Conservation (phyloP, 2,329 filamentous ascomycete species). For the Colletotrichum karsti region DNA sequence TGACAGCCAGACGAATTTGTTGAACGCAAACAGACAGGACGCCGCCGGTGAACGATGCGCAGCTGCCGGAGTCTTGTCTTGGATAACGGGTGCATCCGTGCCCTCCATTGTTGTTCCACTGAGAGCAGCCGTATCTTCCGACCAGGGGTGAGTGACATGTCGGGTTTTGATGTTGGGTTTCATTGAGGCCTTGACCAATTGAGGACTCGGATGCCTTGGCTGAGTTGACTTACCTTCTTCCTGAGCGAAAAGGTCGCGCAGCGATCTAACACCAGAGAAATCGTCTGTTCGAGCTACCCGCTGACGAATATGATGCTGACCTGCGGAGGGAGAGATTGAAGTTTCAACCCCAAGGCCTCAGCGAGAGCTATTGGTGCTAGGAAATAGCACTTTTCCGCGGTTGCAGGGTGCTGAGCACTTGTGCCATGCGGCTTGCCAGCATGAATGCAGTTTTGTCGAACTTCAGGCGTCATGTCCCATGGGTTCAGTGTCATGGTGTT, state of each 20-base stretch:
- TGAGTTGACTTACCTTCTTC: not conserved
- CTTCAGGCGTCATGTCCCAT: no score
- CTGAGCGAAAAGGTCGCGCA: not conserved
- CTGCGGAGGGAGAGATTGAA: not conserved
- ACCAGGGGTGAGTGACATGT: not conserved
- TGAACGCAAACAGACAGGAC: no score
- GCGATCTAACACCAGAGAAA: not conserved
- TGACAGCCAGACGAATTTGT: no score
- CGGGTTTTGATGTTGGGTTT: not conserved
- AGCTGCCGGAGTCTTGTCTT: not conserved
- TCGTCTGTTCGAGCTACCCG: not conserved
- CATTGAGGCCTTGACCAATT: not conserved
- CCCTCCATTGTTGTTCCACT: not conserved
- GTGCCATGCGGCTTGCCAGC: not conserved
- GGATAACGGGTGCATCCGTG: not conserved
- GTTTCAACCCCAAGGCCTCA: not conserved
- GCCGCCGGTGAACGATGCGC: no score
- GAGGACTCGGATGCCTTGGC: conserved; percentile 1
- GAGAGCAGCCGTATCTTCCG: not conserved
- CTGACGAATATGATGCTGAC: not conserved
- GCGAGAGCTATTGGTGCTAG: not conserved
- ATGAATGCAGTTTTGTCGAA: not conserved
- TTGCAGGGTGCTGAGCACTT: not conserved
- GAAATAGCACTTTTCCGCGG: not conserved
- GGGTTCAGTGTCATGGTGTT: no score